Conservation (phyloP, 2,329 filamentous ascomycete genomes). For the Pyrenochaeta sp. region DNA sequence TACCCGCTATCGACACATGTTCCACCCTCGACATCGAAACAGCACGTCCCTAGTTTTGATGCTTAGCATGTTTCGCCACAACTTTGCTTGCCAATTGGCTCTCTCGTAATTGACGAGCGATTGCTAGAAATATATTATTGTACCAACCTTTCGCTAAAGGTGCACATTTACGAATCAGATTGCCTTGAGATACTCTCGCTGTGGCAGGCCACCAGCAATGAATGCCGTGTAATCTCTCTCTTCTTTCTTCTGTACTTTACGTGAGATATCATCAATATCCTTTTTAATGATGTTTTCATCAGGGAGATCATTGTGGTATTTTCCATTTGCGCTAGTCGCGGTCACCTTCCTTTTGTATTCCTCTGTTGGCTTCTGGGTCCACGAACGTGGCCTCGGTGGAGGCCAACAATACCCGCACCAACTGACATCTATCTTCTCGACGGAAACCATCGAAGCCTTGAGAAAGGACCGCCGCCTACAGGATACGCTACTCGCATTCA, state of each 20-base stretch:
- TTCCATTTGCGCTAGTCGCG: slow-evolving; percentile 23
- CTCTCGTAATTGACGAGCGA: background rate
- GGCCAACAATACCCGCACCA: slow-evolving; percentile 7
- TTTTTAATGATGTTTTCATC: slow-evolving; percentile 39
- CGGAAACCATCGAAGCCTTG: slow-evolving; percentile 33
- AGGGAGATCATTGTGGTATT: slow-evolving; percentile 35
- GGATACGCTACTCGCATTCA: slow-evolving; percentile 29
- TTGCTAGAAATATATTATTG: slow-evolving; percentile 20
- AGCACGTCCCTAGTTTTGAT: slow-evolving; percentile 21
- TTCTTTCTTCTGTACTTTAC: slow-evolving; percentile 4
- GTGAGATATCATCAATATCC: slow-evolving; percentile 12
- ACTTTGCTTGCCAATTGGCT: slow-evolving; percentile 3
- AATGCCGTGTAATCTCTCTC: background rate
- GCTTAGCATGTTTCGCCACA: slow-evolving; percentile 36
- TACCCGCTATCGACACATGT: background rate
- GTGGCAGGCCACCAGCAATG: slow-evolving; percentile 17
- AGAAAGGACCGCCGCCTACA: slow-evolving; percentile 32
- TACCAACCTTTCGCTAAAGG: slow-evolving; percentile 1
- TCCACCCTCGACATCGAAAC: slow-evolving; percentile 1
- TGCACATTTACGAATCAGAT: background rate
- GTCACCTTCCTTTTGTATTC: slow-evolving; percentile 26
- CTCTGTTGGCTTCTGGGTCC: slow-evolving; percentile 23
- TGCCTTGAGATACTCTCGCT: slow-evolving; percentile 9
- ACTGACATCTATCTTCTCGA: slow-evolving; percentile 23
- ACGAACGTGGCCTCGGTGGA: slow-evolving; percentile 7